Evolutionary conservation across 768 basidiomycete species (phyloP).

Genomic region (Boletus sensibilis): DNA sequence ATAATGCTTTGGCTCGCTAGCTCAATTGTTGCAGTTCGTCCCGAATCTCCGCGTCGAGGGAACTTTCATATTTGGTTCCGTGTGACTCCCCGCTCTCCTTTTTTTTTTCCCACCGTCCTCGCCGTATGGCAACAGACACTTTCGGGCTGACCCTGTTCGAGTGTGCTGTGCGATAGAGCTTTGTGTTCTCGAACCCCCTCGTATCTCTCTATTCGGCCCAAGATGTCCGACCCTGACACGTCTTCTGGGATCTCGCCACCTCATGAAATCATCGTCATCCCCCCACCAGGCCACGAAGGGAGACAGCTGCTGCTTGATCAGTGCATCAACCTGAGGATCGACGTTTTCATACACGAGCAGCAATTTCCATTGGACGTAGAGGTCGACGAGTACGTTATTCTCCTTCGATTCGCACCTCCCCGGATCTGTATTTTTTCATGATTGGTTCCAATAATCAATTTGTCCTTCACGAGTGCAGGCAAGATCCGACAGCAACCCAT

Average conservation of each 20-base stretch:
- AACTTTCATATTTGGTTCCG: conserved; percentile 11
- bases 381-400: conserved; percentile 61
- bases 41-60: conserved; percentile 18
- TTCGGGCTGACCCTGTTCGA: conserved; percentile 11
- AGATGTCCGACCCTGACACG: conserved; percentile 19
- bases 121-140: background rate
- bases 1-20: conserved; percentile 14
- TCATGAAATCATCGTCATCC: conserved; percentile 59
- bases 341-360: conserved; percentile 52
- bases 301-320: conserved; percentile 55
- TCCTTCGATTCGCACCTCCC: conserved; percentile 8
- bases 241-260: conserved; percentile 29
- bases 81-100: conserved; percentile 11
- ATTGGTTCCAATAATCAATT: conserved; percentile 8
- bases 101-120: background rate
- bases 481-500: conserved; percentile 65
- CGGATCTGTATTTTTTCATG: conserved; percentile 6
- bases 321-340: conserved; percentile 58
- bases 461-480: conserved; percentile 36
- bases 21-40: background rate
- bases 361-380: conserved; percentile 72
- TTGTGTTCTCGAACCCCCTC: background rate
- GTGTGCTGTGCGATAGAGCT: conserved; percentile 18
- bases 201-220: background rate
- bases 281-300: conserved; percentile 34